Percentiles rank a stretch among this genome's conserved stretches.
These are phyloP conservation scores for Aspergillus olivimuriae DNA, from an alignment of 495 filamentous ascomycete species.

Conservation along the genomic window DNA sequence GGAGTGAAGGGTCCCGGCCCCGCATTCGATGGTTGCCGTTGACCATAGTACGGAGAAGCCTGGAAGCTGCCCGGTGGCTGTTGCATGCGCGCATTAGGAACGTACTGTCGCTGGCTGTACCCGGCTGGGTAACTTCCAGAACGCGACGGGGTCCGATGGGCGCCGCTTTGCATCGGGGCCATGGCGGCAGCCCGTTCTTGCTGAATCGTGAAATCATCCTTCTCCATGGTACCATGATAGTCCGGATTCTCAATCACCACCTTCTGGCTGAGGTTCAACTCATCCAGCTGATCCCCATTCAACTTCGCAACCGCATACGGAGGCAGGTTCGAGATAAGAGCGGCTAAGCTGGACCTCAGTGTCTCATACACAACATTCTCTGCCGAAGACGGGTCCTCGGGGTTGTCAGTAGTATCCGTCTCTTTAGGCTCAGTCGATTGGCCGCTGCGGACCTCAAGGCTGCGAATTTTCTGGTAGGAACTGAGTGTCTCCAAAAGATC, in stretches of 20 bases:
- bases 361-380: constrained; percentile 70
- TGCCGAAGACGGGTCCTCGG: constrained; percentile 41
- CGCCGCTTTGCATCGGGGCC: constrained; percentile 19
- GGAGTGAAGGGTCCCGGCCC: constrained; percentile 29
- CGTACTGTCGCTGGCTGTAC: constrained; percentile 32
- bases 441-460: constrained; percentile 43
- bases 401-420: no score
- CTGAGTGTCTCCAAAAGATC: constrained; percentile 77
- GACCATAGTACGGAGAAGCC: constrained; percentile 31
- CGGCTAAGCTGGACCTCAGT: constrained; percentile 62
- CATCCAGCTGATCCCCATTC: constrained; percentile 74
- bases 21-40: constrained; percentile 32
- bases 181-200: constrained; percentile 30
- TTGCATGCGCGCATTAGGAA: constrained; percentile 25
- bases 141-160: constrained; percentile 29
- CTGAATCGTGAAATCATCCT: constrained; percentile 57
- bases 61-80: constrained; percentile 30
- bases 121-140: constrained; percentile 25
- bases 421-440: constrained; percentile 40
- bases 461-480: constrained; percentile 81
- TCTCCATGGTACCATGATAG: constrained; percentile 78
- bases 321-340: constrained; percentile 69
- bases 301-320: constrained; percentile 83
- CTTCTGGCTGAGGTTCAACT: constrained; percentile 77
- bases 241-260: constrained; percentile 64